Conservation (phyloP, 2,329 filamentous ascomycete genomes). For the Paecilomyces dactylethromorphus region DNA sequence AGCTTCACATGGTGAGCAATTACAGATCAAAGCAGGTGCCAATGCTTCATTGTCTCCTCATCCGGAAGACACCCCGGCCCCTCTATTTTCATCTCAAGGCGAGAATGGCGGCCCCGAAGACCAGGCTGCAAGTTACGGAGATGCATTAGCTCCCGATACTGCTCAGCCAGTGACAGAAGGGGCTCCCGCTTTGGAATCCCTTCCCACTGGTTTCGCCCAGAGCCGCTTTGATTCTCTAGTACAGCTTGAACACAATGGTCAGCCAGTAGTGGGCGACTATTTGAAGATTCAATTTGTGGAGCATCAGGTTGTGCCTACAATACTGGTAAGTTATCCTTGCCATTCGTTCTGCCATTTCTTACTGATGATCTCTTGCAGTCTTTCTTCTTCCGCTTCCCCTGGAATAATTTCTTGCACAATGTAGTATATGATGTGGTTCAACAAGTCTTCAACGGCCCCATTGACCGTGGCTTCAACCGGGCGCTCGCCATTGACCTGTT, state of each 20-base stretch:
- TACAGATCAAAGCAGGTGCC: neutral
- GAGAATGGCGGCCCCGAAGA: constrained; percentile 14
- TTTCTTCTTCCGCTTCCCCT: constrained; percentile 97
- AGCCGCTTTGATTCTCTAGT: constrained; percentile 31
- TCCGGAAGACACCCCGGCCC: constrained; percentile 62
- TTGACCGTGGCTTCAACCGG: constrained; percentile 92
- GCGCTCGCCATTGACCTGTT: constrained; percentile 88
- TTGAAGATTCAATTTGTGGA: constrained; percentile 96
- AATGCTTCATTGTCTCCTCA: constrained; percentile 43
- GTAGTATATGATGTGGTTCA: constrained; percentile 98
- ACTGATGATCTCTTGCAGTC: constrained; percentile 48
- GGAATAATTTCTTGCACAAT: constrained; percentile 99
- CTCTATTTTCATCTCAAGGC: constrained; percentile 51
- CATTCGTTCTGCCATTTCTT: constrained; percentile 2
- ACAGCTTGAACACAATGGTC: constrained; percentile 55
- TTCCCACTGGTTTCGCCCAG: neutral
- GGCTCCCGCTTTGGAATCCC: neutral
- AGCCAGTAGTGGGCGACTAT: constrained; percentile 85
- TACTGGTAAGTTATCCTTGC: constrained; percentile 59
- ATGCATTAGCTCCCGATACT: constrained; percentile 15
- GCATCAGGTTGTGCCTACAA: constrained; percentile 88
- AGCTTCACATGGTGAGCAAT: neutral
- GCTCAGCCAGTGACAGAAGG: constrained; percentile 2
- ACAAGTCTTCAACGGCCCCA: constrained; percentile 96
- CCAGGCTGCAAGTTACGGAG: constrained; percentile 7